Evolutionary conservation across 164 flowering plant genomes (phyloP).

Genomic region (Cinnamomum micranthum): DNA sequence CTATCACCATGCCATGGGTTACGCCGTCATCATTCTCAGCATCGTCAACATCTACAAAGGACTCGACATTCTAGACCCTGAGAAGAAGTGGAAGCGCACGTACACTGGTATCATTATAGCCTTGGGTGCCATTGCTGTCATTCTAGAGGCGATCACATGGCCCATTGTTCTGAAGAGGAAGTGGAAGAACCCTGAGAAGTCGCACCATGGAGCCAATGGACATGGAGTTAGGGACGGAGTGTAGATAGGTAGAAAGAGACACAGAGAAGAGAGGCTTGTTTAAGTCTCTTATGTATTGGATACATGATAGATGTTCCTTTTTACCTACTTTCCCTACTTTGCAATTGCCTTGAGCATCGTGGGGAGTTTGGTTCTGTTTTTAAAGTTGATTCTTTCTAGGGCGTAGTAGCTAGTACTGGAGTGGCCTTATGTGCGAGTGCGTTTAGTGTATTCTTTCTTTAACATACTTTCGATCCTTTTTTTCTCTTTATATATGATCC

Average conservation of each 20-base stretch:
- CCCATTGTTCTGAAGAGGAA: conserved; percentile 42
- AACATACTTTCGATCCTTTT: background rate
- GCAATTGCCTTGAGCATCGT: background rate
- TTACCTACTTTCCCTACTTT: background rate
- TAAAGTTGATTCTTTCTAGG: background rate
- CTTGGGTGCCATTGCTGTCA: conserved; percentile 23
- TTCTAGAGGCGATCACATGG: conserved; percentile 51
- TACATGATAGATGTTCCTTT: background rate
- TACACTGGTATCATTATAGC: conserved; percentile 38
- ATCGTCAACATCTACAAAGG: conserved; percentile 62
- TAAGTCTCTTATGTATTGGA: background rate
- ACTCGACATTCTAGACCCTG: conserved; percentile 44
- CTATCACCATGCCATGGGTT: conserved; percentile 64
- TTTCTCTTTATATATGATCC: too few species aligned
- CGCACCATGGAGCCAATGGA: conserved; percentile 20
- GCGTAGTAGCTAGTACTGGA: too few species aligned
- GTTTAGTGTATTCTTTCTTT: background rate
- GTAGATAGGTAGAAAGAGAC: background rate
- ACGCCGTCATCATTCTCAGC: conserved; percentile 46
- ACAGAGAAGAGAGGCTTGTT: background rate
- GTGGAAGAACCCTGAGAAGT: conserved; percentile 20
- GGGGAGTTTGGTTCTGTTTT: background rate
- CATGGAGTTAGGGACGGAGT: background rate
- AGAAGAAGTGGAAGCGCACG: conserved; percentile 50
- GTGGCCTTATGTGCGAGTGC: background rate